These are phyloP conservation scores for Balamuthia mandrillaris DNA, from an alignment of 208 protist genomes.

Conservation along the genomic window DNA sequence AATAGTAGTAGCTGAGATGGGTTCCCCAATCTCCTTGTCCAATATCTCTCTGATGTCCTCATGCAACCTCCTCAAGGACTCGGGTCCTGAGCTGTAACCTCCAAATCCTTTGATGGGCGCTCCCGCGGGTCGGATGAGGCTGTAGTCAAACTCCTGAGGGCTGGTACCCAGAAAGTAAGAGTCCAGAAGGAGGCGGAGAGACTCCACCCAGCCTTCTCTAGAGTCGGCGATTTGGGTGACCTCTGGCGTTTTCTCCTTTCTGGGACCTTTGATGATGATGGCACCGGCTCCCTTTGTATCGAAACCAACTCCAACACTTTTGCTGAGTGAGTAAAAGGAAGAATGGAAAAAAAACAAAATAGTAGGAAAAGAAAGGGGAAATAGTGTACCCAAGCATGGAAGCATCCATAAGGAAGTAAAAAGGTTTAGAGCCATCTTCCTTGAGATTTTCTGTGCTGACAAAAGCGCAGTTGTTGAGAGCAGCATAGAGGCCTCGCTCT, in stretches of 20 bases:
- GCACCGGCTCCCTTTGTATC: constrained; percentile 67
- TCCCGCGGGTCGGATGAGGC: constrained; percentile 62
- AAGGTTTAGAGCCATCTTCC: constrained; percentile 59
- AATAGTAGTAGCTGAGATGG: constrained; percentile 66
- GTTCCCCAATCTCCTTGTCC: constrained; percentile 42
- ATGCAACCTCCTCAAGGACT: constrained; percentile 63
- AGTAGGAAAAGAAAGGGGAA: neutral
- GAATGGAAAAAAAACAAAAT: neutral
- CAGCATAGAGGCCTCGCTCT: constrained; percentile 68
- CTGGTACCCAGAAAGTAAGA: constrained; percentile 61
- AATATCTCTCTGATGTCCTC: constrained; percentile 24
- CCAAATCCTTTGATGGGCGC: constrained; percentile 72
- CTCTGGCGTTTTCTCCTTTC: neutral
- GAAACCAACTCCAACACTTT: constrained; percentile 81
- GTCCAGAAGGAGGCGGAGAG: constrained; percentile 64
- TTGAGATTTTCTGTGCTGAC: constrained; percentile 53
- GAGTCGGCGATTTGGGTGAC: constrained; percentile 54
- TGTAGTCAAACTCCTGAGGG: constrained; percentile 70
- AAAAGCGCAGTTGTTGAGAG: constrained; percentile 79
- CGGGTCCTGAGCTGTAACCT: constrained; percentile 63
- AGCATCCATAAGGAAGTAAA: constrained; percentile 78
- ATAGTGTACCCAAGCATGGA: constrained; percentile 69
- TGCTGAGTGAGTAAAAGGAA: too few species aligned
- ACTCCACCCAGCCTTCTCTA: constrained; percentile 71
- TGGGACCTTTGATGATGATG: constrained; percentile 38